Evolutionary conservation across 352 stramenopile species (phyloP), one percentile per base, ranked within the genome.

Genomic region (Phytophthora sp.): DNA sequence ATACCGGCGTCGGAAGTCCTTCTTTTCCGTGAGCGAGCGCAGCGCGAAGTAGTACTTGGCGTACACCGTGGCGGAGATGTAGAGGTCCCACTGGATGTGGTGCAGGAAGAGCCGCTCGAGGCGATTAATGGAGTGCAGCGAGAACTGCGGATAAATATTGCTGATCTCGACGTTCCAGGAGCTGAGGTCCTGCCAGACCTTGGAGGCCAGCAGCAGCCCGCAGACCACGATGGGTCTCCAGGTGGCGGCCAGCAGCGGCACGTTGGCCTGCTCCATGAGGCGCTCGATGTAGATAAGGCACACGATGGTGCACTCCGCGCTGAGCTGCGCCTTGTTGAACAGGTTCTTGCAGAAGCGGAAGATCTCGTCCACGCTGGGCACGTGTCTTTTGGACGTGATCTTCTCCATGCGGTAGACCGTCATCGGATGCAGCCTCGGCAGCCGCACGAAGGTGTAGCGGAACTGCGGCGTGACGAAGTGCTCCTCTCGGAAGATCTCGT

Each of bases 1-100:
- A 75, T 97, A 97, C 34, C 88, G 75, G 32, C 90, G 78, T 30
- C 89, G 88, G 50, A 97, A 97, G 51, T 97, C 84, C 30, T 94
- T 94, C 62, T 95, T 94, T 71, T 97, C 91, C 1, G 84, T 94
- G 13, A 97, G 76, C 21, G 86, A 95, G 2, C 97, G 91, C 38
- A 99, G 74, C 20, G 97, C 97, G 77, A 99, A 99, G 83, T 99
- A 99, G 72, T 99, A 99, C 74, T 99, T 99, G 56, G 97, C 97
- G 64, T 98, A 98, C 32, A 98, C 84, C 1, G 81, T 92, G 13
- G 74, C 82, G 5, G 94, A 98, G 75, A 99, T 98, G 75, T 98
- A 99, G 18, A 99, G 83, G 69, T 99, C 95, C 97, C 97, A 99
- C 69, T 99, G 97, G 49, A 99, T 95, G 52, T 98, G 88, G 52